These are phyloP conservation scores for Sporothrix pallida DNA, from an alignment of 2,329 filamentous ascomycete species.

Conservation along the genomic window DNA sequence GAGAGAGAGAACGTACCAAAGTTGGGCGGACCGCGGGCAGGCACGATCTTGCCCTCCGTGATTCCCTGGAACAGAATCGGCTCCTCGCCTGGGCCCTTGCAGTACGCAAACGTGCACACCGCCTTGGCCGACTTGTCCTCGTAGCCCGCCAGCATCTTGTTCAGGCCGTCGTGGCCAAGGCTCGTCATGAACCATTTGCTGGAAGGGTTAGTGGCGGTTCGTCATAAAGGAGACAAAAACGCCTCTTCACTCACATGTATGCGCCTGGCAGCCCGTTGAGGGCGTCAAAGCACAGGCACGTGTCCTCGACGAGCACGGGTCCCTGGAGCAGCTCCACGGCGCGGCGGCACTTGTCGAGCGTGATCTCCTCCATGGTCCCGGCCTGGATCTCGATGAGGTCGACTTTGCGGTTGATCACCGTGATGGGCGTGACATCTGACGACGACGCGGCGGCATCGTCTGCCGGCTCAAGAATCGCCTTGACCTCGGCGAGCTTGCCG, in stretches of 20 bases:
- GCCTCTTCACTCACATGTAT: too few relatives aligned
- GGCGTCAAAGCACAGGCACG: conserved; percentile 89
- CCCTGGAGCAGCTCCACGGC: conserved; percentile 79
- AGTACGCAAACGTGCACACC: conserved; percentile 95
- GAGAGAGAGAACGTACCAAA: conserved; percentile 72
- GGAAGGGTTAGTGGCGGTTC: too few relatives aligned
- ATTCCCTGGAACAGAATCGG: conserved; percentile 90
- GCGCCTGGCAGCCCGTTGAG: conserved; percentile 90
- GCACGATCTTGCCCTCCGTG: conserved; percentile 84
- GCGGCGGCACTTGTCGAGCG: conserved; percentile 80
- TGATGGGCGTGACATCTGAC: conserved; percentile 52
- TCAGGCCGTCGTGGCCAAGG: conserved; percentile 82
- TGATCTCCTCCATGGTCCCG: conserved; percentile 89
- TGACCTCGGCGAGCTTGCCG: conserved; percentile 90
- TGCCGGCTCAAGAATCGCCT: conserved; percentile 77
- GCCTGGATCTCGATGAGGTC: conserved; percentile 92
- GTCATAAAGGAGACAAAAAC: too few relatives aligned
- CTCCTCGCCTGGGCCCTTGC: conserved; percentile 79
- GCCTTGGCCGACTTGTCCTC: conserved; percentile 90
- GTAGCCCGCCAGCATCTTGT: conserved; percentile 88
- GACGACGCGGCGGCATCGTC: conserved; percentile 46
- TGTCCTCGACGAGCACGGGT: conserved; percentile 94
- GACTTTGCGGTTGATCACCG: conserved; percentile 74
- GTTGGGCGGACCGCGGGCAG: conserved; percentile 74
- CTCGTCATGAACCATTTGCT: conserved; percentile 94